Evolutionary conservation across 1,139 yeast genomes (phyloP), one percentile per base, ranked within the genome.

Genomic region (Yamadazyma mexicana): DNA sequence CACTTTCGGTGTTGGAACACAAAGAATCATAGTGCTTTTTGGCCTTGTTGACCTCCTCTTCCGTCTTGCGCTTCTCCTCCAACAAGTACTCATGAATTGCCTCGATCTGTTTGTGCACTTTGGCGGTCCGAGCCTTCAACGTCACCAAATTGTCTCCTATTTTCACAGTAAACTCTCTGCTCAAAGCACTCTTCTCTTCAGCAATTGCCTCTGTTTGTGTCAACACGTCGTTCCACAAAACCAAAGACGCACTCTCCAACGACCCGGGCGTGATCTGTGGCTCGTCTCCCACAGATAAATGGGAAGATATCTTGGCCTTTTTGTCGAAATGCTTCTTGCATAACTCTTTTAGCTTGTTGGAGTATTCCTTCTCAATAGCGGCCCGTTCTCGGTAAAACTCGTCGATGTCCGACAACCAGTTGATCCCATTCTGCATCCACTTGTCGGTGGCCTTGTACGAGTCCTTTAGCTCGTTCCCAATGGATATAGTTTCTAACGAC

Each of bases 251-350:
- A 48, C 87, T 78, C 56, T 94, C 98, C 38, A 92, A 68, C 0
- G 97, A 89, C 0, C 99, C 98, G 0, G 98, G 98, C 0, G 99
- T 92, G 40, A 87, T 77, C 34, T 81, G 78, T 0, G 99, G 98
- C 20, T 79, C 77, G 47, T 88, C 96, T 20, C 99, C 99, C 6
- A 94, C 98, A 28, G 92, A 81, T 26, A 94, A 64, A 17, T 66
- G 62, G 0, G 94, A 78, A 20, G 88, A 73, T 10, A 73, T 62
- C 51, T 79, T 79, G 31, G 95, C 84, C 58, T 91, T 88, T 60
- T 80, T 85, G 43, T 83, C 86, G 54, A 87, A 81, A 51, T 81
- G 87, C 45, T 80, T 86, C 43, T 81, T 68, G 37, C 88, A 75
- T 47, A 94, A 64, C 8, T 76, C 76, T 44, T 77, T 73, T 39